phyloP scores from a whole-genome alignment of 2,329 filamentous ascomycete species.

The Aspergillus quadricinctus region DNA sequence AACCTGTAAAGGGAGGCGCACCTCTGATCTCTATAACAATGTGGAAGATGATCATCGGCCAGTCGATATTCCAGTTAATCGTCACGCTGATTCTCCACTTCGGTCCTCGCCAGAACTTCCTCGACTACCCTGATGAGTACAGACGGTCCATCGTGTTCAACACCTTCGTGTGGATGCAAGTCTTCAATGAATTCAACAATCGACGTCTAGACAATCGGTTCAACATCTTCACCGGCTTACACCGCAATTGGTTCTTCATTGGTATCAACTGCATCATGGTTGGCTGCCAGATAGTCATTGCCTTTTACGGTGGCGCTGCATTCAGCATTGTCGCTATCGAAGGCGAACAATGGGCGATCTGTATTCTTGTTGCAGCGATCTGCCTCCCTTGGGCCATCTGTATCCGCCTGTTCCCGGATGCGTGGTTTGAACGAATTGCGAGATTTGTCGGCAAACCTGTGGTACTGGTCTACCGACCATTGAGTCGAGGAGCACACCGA shows the following conservation, averaged over 20 bases:
- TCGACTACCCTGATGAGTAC: conserved; percentile 52
- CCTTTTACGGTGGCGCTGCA: conserved; percentile 76
- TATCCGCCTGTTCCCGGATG: too few relatives aligned
- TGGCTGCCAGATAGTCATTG: conserved; percentile 81
- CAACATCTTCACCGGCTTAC: conserved; percentile 90
- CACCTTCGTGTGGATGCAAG: conserved; percentile 99
- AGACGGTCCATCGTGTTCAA: conserved; percentile 75
- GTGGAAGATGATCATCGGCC: conserved; percentile 99
- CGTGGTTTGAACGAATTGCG: too few relatives aligned
- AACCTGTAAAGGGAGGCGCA: conserved; percentile 70
- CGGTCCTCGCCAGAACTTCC: conserved; percentile 55
- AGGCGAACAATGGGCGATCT: too few relatives aligned
- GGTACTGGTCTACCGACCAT: too few relatives aligned
- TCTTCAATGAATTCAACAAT: conserved; percentile 98
- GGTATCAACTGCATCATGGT: conserved; percentile 82
- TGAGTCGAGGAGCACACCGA: too few relatives aligned
- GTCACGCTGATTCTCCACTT: conserved; percentile 81
- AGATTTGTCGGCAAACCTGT: too few relatives aligned
- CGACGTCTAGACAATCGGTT: conserved; percentile 89
- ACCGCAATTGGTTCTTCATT: conserved; percentile 83
- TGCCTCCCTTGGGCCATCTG: too few relatives aligned
- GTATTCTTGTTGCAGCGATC: too few relatives aligned
- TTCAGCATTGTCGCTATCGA: conserved; percentile 58
- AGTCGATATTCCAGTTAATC: conserved; percentile 80
- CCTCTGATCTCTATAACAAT: conserved; percentile 81